These are phyloP conservation scores for Candolleomyces aberdarensis DNA, from an alignment of 768 basidiomycete genomes.

Conservation along the genomic window DNA sequence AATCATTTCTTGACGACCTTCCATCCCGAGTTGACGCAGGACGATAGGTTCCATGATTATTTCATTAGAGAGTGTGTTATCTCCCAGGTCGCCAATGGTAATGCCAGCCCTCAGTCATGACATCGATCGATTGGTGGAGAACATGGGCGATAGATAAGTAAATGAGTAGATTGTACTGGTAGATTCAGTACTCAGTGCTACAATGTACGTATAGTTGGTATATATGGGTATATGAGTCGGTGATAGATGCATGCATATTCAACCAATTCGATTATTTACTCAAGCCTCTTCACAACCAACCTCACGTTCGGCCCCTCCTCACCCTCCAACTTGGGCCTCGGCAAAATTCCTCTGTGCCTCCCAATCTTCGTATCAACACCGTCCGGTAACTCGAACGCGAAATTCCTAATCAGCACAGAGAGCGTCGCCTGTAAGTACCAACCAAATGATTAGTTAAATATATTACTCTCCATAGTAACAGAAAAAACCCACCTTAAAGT, in stretches of 20 bases:
- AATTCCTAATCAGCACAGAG: conserved; percentile 37
- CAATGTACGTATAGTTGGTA: no score
- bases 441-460: no score
- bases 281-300: conserved; percentile 6
- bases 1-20: conserved; percentile 84
- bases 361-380: conserved; percentile 27
- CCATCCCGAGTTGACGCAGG: conserved; percentile 90
- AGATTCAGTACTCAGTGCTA: no score
- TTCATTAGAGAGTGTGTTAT: conserved; percentile 78
- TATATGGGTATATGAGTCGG: no score
- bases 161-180: no score
- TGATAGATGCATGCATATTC: no score
- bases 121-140: no score
- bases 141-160: no score
- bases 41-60: conserved; percentile 88
- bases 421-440: conserved; percentile 28
- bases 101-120: no score
- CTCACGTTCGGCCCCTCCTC: conserved; percentile 14
- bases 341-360: conserved; percentile 18
- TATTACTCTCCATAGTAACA: no score
- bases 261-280: not conserved
- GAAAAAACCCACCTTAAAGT: conserved; percentile 34
- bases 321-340: conserved; percentile 27
- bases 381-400: conserved; percentile 28
- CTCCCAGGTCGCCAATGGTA: conserved; percentile 6